phyloP scores from a whole-genome alignment of 306 rosid species.

The Phaseolus lunatus region DNA sequence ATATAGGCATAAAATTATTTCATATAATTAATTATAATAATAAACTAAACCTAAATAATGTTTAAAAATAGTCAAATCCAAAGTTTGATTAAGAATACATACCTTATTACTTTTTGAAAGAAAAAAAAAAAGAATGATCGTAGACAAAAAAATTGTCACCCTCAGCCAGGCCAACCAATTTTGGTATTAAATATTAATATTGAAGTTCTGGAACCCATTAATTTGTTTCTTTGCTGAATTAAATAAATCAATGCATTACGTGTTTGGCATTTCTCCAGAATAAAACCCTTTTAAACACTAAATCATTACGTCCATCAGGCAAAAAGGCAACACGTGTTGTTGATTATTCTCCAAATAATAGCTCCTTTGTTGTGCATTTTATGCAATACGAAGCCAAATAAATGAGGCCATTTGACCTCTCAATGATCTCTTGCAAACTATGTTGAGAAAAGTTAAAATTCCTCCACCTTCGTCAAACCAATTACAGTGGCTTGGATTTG shows the following conservation, averaged over 20 bases:
- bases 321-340: slow-evolving; percentile 46
- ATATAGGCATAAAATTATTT: not conserved
- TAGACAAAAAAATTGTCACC: no score
- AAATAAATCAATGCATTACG: slow-evolving; percentile 42
- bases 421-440: slow-evolving; percentile 2
- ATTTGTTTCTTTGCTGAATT: slow-evolving; percentile 45
- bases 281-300: slow-evolving; percentile 37
- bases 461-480: slow-evolving; percentile 18
- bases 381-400: slow-evolving; percentile 7
- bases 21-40: not conserved
- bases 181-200: slow-evolving; percentile 12
- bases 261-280: slow-evolving; percentile 47
- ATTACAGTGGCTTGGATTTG: slow-evolving; percentile 3
- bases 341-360: slow-evolving; percentile 47
- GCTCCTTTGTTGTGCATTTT: slow-evolving; percentile 13
- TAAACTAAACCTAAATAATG: not conserved
- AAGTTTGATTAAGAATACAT: not conserved
- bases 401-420: slow-evolving; percentile 40
- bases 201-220: slow-evolving; percentile 40
- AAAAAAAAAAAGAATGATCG: no score
- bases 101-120: not conserved
- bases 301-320: slow-evolving; percentile 58
- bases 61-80: not conserved
- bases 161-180: not conserved
- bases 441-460: not conserved